phyloP scores from a whole-genome alignment of 139 green algal species.

The Chlorella sp. region DNA sequence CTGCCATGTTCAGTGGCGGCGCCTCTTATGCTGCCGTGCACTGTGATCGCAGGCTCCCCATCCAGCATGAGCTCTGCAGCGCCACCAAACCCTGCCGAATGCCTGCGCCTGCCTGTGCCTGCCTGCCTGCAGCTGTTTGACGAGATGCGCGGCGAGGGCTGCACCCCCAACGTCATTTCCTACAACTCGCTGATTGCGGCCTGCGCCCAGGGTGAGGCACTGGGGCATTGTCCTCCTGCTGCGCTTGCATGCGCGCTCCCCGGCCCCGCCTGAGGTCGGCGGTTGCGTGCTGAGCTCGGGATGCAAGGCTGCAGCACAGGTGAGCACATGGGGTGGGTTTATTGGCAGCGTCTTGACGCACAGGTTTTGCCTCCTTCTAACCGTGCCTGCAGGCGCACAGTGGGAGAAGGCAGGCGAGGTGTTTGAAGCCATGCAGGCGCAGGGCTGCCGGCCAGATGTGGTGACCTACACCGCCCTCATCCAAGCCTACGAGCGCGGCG shows the following conservation, averaged over 20 bases:
- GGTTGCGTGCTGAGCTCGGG: no score
- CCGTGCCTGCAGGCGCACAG: slow-evolving; percentile 41
- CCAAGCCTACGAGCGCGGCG: slow-evolving; percentile 54
- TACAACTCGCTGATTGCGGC: slow-evolving; percentile 56
- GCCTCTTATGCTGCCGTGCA: no score
- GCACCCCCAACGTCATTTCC: slow-evolving; percentile 51
- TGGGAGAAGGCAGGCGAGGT: slow-evolving; percentile 84
- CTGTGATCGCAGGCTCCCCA: no score
- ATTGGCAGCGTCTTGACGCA: no score
- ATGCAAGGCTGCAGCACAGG: no score
- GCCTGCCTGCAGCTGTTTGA: slow-evolving; percentile 45
- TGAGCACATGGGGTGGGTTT: no score
- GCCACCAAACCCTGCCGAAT: no score
- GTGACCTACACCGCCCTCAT: slow-evolving; percentile 86
- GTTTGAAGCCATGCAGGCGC: slow-evolving; percentile 84
- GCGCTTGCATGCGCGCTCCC: no score
- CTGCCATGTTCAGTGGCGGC: no score
- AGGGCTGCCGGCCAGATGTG: slow-evolving; percentile 80
- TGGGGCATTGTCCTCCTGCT: neutral
- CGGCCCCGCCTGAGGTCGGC: no score
- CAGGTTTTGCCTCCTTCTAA: no score
- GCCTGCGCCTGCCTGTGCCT: neutral
- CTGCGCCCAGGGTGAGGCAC: slow-evolving; percentile 43
- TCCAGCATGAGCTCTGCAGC: no score
- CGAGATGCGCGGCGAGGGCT: slow-evolving; percentile 47